Base-by-base conservation (phyloP, 1,139 yeast species). In the Lodderomyces beijingensis region DNA sequence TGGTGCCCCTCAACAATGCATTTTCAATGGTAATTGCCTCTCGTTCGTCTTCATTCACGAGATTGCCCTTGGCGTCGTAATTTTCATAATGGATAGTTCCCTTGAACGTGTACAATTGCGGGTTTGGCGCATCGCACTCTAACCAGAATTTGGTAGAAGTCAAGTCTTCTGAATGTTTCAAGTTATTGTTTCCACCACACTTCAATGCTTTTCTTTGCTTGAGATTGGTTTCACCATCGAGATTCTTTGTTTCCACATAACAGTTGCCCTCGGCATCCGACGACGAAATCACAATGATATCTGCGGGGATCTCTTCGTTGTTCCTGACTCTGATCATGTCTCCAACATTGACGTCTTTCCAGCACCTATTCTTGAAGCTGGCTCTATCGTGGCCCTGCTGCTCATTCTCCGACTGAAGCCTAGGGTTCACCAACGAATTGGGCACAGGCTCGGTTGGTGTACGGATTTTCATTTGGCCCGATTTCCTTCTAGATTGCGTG, bases 141-240 rank as follows among this genome's bases (percentile, higher is more conserved):
- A 91, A 65, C 84, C 89, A 79, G 50, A 88, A 86, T 48, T 75
- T 77, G 25, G 88, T 69, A 46, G 78, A 73, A 32, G 82, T 81
- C 41, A 89, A 70, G 51, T 89, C 96, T 19, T 69, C 62, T 0
- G 93, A 69, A 46, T 76, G 88, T 45, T 70, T 73, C 36, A 86
- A 64, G 32, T 65, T 59, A 16, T 59, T 50, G 9, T 63, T 55
- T 24, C 77, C 73, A 16, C 94, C 88, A 47, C 86, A 77, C 38
- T 77, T 74, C 36, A 91, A 61, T 10, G 94, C 79, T 43, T 77
- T 80, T 41, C 87, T 82, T 31, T 78, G 77, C 57, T 91, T 91
- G 54, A 91, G 70, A 53, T 91, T 91, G 4, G 97, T 87, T 59
- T 91, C 98, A 55, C 98, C 98, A 59, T 91, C 97, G 47, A 91